Evolutionary conservation across 805 yeast species (phyloP).

Genomic region (Lipomyces kockii): DNA sequence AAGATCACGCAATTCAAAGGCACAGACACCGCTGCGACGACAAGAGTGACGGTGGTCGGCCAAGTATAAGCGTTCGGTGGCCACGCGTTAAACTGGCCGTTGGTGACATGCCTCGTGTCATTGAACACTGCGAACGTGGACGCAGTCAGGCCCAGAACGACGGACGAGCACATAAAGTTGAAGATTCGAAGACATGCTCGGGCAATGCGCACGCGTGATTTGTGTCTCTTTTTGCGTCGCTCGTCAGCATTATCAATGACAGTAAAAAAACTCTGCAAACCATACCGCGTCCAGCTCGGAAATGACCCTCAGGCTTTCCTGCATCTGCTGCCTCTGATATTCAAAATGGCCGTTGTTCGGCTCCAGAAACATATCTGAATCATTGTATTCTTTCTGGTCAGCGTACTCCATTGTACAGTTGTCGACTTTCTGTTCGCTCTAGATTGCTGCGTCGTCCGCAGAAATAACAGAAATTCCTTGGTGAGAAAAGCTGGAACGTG

Average conservation of each 20-base stretch:
- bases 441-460: too few species aligned
- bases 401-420: neutral
- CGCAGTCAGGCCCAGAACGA: constrained; percentile 6
- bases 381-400: neutral
- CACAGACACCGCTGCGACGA: constrained; percentile 5
- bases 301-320: neutral
- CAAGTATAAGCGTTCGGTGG: neutral
- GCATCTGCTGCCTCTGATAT: neutral
- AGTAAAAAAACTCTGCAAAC: neutral
- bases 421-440: too few species aligned
- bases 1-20: neutral
- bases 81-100: neutral
- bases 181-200: constrained; percentile 1
- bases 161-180: neutral
- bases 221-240: neutral
- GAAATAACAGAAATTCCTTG: too few species aligned
- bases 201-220: neutral
- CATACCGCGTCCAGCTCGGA: neutral
- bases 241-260: neutral
- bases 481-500: too few species aligned
- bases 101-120: neutral
- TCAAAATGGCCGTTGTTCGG: neutral
- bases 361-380: neutral
- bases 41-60: neutral
- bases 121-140: constrained; percentile 1